Conservation (phyloP, 176 grass and related monocot species). For the Raddia distichophylla region DNA sequence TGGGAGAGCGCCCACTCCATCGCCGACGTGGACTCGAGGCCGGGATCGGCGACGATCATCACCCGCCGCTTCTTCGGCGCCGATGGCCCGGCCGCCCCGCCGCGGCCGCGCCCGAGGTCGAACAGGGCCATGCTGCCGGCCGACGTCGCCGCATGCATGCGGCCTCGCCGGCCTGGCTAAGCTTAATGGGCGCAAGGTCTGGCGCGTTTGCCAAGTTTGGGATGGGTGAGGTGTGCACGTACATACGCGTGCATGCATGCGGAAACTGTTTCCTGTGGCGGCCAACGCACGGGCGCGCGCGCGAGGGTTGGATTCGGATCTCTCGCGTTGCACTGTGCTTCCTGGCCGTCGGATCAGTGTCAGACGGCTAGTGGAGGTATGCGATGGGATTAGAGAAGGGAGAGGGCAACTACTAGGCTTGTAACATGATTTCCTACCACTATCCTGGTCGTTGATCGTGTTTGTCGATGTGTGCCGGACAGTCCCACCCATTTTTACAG, state of each 20-base stretch:
- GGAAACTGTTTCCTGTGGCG: conserved; percentile 3
- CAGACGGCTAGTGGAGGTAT: too few species aligned
- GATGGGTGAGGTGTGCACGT: not conserved
- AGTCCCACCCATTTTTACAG: too few species aligned
- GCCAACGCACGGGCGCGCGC: not conserved
- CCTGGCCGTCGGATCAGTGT: too few species aligned
- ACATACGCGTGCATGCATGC: conserved; percentile 15
- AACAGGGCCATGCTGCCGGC: conserved; percentile 47
- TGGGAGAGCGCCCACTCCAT: conserved; percentile 90
- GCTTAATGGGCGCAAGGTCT: conserved; percentile 25
- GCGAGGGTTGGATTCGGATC: not conserved
- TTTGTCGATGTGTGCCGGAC: too few species aligned
- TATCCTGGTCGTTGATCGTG: too few species aligned
- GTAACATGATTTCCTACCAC: too few species aligned
- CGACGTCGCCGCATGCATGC: conserved; percentile 48
- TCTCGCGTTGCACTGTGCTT: too few species aligned
- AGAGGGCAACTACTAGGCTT: too few species aligned
- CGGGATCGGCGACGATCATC: conserved; percentile 74
- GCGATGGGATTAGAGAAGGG: too few species aligned
- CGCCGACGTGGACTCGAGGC: conserved; percentile 66
- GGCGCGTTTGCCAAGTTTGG: conserved; percentile 49
- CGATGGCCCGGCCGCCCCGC: not conserved
- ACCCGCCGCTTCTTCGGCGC: conserved; percentile 58
- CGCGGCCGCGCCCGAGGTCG: conserved; percentile 12
- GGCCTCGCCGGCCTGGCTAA: conserved; percentile 43